Evolutionary conservation across 2,329 filamentous ascomycete genomes (phyloP).

Genomic region (Monosporascus sp.): DNA sequence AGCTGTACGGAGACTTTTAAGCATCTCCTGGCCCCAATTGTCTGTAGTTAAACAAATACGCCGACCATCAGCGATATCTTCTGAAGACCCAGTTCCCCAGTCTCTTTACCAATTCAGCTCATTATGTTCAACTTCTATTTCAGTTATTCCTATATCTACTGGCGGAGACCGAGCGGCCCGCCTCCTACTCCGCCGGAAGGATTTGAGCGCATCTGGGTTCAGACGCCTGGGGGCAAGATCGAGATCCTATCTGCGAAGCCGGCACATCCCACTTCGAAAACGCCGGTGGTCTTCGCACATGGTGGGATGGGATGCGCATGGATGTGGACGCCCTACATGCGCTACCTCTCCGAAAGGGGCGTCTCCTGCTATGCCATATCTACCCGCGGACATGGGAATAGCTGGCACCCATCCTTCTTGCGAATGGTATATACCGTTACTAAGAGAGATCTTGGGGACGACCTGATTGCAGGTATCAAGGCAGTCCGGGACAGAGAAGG

Average conservation of each 20-base stretch:
- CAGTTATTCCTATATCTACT: conserved; percentile 28
- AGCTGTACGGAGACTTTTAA: too few relatives aligned
- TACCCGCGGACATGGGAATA: conserved; percentile 46
- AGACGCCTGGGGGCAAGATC: conserved; percentile 39
- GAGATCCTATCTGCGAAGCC: conserved; percentile 43
- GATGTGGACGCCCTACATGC: conserved; percentile 49
- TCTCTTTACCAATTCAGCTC: neutral
- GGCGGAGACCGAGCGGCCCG: conserved; percentile 19
- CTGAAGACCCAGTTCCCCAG: neutral
- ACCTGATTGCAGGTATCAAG: conserved; percentile 38
- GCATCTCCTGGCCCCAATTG: too few relatives aligned
- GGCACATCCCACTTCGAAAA: conserved; percentile 9
- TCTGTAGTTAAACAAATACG: too few relatives aligned
- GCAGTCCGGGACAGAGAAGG: conserved; percentile 30
- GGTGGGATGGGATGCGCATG: conserved; percentile 50
- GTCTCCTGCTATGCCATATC: conserved; percentile 48
- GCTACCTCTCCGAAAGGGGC: conserved; percentile 37
- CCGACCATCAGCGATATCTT: too few relatives aligned
- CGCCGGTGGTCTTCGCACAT: conserved; percentile 47
- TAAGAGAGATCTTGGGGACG: conserved; percentile 35
- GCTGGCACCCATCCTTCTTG: conserved; percentile 45
- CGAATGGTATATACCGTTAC: conserved; percentile 43
- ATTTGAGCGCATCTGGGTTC: conserved; percentile 38
- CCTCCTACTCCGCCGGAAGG: conserved; percentile 30
- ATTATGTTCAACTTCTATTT: conserved; percentile 23